These are phyloP conservation scores for Leucosporidium scottii DNA, from an alignment of 768 basidiomycete genomes.

Conservation along the genomic window DNA sequence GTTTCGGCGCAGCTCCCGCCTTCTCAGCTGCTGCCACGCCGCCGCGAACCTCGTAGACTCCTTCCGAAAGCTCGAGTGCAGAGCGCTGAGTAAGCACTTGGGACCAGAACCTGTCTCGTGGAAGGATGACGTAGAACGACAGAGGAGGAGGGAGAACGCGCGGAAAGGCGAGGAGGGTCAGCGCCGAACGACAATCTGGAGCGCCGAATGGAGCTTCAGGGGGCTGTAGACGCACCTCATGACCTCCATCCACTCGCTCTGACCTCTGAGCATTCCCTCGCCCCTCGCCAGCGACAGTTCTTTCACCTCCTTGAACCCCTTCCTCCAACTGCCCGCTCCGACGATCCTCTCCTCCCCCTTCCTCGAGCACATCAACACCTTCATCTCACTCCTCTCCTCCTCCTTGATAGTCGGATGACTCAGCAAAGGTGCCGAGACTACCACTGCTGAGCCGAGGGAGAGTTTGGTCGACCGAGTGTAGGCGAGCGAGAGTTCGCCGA, in stretches of 20 bases:
- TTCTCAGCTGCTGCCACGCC: conserved; percentile 9
- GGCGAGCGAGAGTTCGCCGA: conserved; percentile 57
- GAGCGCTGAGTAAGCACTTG: conserved; percentile 55
- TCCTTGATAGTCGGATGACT: conserved; percentile 60
- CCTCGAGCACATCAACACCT: conserved; percentile 57
- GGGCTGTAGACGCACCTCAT: conserved; percentile 49
- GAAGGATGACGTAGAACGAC: too few species aligned
- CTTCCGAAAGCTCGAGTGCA: conserved; percentile 59
- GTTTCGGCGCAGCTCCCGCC: neutral
- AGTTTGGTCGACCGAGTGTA: conserved; percentile 14
- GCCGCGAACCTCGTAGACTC: conserved; percentile 39
- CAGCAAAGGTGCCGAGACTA: conserved; percentile 64
- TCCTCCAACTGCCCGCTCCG: conserved; percentile 51
- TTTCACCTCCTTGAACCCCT: conserved; percentile 50
- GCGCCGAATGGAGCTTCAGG: neutral
- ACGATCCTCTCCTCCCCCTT: conserved; percentile 48
- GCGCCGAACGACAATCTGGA: neutral
- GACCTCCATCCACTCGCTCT: conserved; percentile 71
- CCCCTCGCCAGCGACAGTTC: conserved; percentile 48
- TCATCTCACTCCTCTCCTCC: conserved; percentile 50
- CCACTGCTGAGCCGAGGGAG: conserved; percentile 59
- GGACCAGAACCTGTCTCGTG: conserved; percentile 59
- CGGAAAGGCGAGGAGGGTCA: neutral
- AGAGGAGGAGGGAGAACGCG: neutral
- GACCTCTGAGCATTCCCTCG: conserved; percentile 65